Evolutionary conservation across 441 rosid genomes (phyloP).

Genomic region (Flueggea neowawraea): DNA sequence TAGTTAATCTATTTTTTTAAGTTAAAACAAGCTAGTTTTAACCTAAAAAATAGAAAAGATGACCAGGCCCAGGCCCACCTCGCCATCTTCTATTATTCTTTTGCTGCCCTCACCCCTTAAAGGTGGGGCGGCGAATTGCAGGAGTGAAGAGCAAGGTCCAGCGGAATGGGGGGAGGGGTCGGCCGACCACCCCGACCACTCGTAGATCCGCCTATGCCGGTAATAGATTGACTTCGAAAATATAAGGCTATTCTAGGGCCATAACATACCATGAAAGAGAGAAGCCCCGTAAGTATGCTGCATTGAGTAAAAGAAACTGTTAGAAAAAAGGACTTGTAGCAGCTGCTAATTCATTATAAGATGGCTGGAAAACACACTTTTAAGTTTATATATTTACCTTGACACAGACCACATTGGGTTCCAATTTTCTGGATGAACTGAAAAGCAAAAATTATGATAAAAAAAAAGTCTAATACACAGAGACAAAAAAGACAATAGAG

Average conservation of each 20-base stretch:
- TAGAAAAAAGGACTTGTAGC: conserved; percentile 1
- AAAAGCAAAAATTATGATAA: conserved; percentile 16
- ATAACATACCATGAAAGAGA: conserved; percentile 92
- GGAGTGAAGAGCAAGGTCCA: too few species aligned
- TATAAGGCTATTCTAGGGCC: conserved; percentile 3
- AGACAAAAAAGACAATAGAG: background rate
- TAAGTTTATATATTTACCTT: conserved; percentile 45
- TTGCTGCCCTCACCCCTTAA: too few species aligned
- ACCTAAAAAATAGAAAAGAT: too few species aligned
- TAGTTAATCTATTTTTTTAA: too few species aligned
- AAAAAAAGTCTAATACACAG: conserved; percentile 4
- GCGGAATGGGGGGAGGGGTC: too few species aligned
- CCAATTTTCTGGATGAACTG: conserved; percentile 99
- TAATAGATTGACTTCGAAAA: background rate
- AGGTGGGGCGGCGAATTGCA: too few species aligned
- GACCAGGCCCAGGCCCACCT: too few species aligned
- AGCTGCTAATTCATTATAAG: background rate
- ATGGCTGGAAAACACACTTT: background rate
- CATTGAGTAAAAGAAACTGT: conserved; percentile 28
- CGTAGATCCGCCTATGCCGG: background rate
- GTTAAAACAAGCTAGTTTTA: too few species aligned
- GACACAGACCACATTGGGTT: conserved; percentile 99
- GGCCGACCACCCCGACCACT: too few species aligned
- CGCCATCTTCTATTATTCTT: too few species aligned
- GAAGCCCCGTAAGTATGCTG: conserved; percentile 99